Evolutionary conservation across 2,329 filamentous ascomycete species (phyloP), one percentile per base, ranked within the genome.

Genomic region (Alternaria solani): DNA sequence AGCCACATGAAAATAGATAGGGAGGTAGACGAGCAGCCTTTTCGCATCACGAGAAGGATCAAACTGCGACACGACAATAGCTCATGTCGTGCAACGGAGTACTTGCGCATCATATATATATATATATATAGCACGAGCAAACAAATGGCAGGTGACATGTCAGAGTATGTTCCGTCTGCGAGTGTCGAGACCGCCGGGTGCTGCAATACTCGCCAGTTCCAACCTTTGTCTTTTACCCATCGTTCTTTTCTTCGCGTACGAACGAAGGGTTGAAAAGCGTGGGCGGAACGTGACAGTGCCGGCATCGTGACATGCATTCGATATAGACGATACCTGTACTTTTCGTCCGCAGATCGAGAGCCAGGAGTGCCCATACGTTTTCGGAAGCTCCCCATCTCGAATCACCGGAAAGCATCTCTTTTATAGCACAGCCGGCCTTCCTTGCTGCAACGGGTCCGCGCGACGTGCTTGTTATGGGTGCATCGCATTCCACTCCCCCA

Each of bases 401-500:
- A n/a, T 23, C 28, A 48, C 20, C 44, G n/a, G 28, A 32, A 1
- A 34, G 44, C 14, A 1, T 48, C 44, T 8, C 8, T 20, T 48
- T 32, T 18, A 48, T 0, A 48, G 30, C 46, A 48, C 30, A 48
- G 18, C 1, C 46, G 28, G 12, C 20, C 12, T 34, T 14, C 20
- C 9, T 34, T 12, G 11, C 32, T 48, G 46, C 30, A 48, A n/a
- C 2, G 46, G 46, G 30, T 49, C 3, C 32, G 46, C 23, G 12
- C 30, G 23, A 49, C 46, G 30, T 30, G 20, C 36, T 20, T 30
- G 62, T 9, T 32, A 75, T 75, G 72, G 72, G 71, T 32, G 52
- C 61, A 47, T 46, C 59, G 16, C 61, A 61, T 47, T 74, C 72
- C 16, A 65, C 62, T 11, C 67, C 70, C 4, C 66, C 68, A 3